Evolutionary conservation across 306 rosid species (phyloP), one percentile per base, ranked within the genome.

Genomic region (Lathyrus aphaca): DNA sequence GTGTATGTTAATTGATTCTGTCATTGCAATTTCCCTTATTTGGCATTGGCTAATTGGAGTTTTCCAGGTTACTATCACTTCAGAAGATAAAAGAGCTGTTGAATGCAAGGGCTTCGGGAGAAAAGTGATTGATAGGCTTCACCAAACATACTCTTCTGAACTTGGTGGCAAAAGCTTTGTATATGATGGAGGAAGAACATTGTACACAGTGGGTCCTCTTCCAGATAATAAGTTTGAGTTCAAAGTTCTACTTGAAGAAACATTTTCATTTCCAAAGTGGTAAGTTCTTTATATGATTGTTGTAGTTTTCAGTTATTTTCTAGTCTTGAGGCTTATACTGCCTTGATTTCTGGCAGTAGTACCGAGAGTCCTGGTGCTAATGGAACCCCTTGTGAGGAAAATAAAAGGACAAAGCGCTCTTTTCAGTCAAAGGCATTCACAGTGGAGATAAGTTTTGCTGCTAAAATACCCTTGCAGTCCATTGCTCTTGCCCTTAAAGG

Each of bases 161-260:
- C 82, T 94, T 73, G 80, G 72, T 55, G 77, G 75, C 29, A 88
- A 85, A 80, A 81, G 69, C 43, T 88, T 87, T 82, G 95, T 85
- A 5, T 94, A 86, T 9, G 98, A 94, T 25, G 98, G 98, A 70
- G 92, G 74, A 48, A 87, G 69, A 77, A 74, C 84, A 74, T 82
- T 94, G 67, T 94, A 82, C 82, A 82, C 92, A n/a, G 83, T 85
- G 3, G 97, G 88, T 62, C 86, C 97, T 58, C 79, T 94, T 65
- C 92, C 90, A 1, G 83, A 18, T 16, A 71, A 80, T 64, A 81
- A 87, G 67, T 71, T 79, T 64, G 88, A 81, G 64, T 88, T 85
- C 81, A 73, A 75, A 30, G 89, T 94, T 16, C 82, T 87, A 62
- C 88, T 90, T 43, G 98, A 94, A 79, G 88, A 89, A 35, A 75